Evolutionary conservation across 805 yeast species (phyloP).

Genomic region (Starmerella sp.): DNA sequence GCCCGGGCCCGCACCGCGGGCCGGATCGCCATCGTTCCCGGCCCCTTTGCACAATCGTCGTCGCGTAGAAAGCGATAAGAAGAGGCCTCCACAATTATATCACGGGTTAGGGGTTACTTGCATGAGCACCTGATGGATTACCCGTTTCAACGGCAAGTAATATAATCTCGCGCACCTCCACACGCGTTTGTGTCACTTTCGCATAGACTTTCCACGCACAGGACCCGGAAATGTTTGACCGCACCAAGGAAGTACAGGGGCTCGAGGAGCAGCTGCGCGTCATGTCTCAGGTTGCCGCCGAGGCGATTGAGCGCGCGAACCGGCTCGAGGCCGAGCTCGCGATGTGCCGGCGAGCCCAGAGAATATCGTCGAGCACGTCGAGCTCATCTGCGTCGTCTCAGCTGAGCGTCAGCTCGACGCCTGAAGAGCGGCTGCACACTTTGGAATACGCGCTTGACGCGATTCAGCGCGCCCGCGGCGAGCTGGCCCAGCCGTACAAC

Average conservation of each 20-base stretch:
- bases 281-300: slow-evolving; percentile 24
- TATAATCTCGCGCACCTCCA: not conserved
- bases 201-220: not conserved
- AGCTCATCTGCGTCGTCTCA: slow-evolving; percentile 6
- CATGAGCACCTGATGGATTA: not conserved
- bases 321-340: slow-evolving; percentile 21
- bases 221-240: not conserved
- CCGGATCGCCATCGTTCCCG: no score
- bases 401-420: slow-evolving; percentile 4
- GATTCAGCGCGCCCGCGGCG: slow-evolving; percentile 20
- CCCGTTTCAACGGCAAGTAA: not conserved
- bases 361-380: slow-evolving; percentile 10
- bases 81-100: not conserved
- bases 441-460: slow-evolving; percentile 21
- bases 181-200: not conserved
- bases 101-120: not conserved
- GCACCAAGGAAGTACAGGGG: slow-evolving; percentile 19
- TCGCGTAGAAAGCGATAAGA: not conserved
- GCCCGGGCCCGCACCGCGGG: no score
- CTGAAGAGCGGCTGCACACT: slow-evolving; percentile 17
- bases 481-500: slow-evolving; percentile 21
- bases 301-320: slow-evolving; percentile 24
- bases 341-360: not conserved
- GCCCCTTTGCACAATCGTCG: not conserved
- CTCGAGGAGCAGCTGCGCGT: slow-evolving; percentile 22